Evolutionary conservation across 805 yeast genomes (phyloP).

Genomic region (Wickerhamiella nectarea): DNA sequence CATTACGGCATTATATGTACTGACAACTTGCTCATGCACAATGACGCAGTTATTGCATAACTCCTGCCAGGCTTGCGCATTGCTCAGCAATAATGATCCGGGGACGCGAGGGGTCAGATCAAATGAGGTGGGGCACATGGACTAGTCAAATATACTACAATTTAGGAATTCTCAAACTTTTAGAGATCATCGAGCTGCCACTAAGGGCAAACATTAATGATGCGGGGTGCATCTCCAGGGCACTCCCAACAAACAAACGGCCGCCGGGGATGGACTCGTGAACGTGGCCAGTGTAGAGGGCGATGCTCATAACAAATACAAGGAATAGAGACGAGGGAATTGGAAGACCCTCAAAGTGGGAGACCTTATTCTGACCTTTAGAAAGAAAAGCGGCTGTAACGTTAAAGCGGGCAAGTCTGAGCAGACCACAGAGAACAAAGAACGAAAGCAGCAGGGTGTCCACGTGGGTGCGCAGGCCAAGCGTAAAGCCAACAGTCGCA

Average conservation of each 20-base stretch:
- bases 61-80: background rate
- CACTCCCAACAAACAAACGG: constrained; percentile 36
- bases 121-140: background rate
- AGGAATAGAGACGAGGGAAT: constrained; percentile 76
- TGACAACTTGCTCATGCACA: background rate
- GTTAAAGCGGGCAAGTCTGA: constrained; percentile 89
- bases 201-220: constrained; percentile 52
- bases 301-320: constrained; percentile 57
- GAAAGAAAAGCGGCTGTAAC: constrained; percentile 89
- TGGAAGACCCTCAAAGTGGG: constrained; percentile 88
- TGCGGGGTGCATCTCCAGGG: constrained; percentile 64
- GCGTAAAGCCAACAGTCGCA: constrained; percentile 78
- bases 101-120: background rate
- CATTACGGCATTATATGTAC: background rate
- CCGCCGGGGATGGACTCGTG: constrained; percentile 53
- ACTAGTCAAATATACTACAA: constrained; percentile 30
- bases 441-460: constrained; percentile 66
- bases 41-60: background rate
- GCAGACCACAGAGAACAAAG: constrained; percentile 86
- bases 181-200: constrained; percentile 86
- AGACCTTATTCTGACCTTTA: constrained; percentile 72
- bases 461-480: constrained; percentile 74
- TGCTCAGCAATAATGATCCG: background rate
- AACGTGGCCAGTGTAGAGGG: constrained; percentile 38
- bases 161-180: constrained; percentile 83